Conservation (phyloP, 169 alveolate species). For the Eimeria brunetti region DNA sequence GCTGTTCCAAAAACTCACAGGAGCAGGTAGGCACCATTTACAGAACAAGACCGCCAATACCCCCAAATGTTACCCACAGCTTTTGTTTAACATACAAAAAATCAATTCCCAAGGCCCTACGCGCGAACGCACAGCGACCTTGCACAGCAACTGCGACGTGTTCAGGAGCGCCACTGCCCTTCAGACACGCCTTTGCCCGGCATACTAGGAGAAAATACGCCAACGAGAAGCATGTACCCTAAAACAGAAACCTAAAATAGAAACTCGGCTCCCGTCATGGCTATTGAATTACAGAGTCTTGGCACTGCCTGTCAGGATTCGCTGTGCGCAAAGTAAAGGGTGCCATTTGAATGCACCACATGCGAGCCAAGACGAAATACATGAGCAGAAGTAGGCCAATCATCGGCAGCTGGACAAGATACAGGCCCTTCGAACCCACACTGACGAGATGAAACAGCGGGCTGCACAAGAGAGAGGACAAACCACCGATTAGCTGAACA, state of each 20-base stretch:
- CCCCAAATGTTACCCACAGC: too few species aligned
- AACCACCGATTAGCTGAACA: constrained; percentile 83
- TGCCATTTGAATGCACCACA: neutral
- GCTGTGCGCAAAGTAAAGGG: neutral
- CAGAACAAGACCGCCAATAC: neutral
- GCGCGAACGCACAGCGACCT: neutral
- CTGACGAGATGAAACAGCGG: constrained; percentile 76
- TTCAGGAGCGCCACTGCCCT: neutral
- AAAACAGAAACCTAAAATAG: neutral
- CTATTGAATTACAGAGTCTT: neutral
- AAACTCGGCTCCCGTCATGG: neutral
- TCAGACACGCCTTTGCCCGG: neutral
- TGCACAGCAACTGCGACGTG: neutral
- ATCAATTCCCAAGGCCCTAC: neutral
- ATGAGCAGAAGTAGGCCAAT: constrained; percentile 1
- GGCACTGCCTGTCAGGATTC: neutral
- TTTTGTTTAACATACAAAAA: neutral
- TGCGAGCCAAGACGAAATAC: constrained; percentile 18
- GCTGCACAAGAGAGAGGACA: constrained; percentile 80
- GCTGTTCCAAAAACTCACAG: neutral
- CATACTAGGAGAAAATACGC: neutral
- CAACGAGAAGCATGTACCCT: neutral
- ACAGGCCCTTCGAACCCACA: neutral
- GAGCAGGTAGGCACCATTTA: neutral
- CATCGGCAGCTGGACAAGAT: constrained; percentile 27